Conservation (phyloP, 805 yeast species). For the Blastobotrys chiropterorum region DNA sequence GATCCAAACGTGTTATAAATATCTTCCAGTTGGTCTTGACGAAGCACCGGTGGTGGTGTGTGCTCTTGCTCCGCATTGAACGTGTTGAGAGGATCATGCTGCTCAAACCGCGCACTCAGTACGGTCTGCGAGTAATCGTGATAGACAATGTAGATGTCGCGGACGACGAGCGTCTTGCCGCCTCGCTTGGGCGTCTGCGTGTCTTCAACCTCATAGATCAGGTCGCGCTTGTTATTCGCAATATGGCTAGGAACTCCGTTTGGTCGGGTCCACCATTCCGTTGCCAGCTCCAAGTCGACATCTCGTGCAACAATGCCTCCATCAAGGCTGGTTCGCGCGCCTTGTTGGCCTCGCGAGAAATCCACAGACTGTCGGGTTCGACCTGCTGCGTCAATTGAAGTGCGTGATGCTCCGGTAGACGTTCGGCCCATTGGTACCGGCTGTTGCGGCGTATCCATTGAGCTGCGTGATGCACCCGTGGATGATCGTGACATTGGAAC, state of each 20-base stretch:
- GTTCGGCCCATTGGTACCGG: neutral
- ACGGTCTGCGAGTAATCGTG: conserved; percentile 65
- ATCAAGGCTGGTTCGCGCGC: conserved; percentile 8
- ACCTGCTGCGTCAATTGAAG: conserved; percentile 1
- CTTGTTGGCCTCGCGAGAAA: conserved; percentile 7
- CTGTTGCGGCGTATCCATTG: neutral
- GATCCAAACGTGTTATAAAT: conserved; percentile 49
- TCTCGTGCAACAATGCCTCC: conserved; percentile 24
- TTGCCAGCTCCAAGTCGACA: conserved; percentile 31
- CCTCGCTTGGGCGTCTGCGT: conserved; percentile 50
- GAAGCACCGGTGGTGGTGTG: conserved; percentile 39
- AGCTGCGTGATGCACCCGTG: conserved; percentile 24
- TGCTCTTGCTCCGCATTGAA: conserved; percentile 34
- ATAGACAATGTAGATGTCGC: conserved; percentile 67
- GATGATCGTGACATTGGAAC: conserved; percentile 18
- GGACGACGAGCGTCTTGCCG: conserved; percentile 41
- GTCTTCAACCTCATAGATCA: conserved; percentile 62
- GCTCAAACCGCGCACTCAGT: conserved; percentile 52
- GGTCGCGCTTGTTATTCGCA: conserved; percentile 40
- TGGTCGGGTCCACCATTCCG: conserved; percentile 62
- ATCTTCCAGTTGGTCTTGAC: conserved; percentile 44
- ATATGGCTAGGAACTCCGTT: conserved; percentile 53
- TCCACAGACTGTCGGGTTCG: conserved; percentile 21
- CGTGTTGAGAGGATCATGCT: conserved; percentile 47
- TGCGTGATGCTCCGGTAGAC: neutral